Evolutionary conservation across 2,329 filamentous ascomycete genomes (phyloP).

Genomic region (Trichoderma citrinoviride): DNA sequence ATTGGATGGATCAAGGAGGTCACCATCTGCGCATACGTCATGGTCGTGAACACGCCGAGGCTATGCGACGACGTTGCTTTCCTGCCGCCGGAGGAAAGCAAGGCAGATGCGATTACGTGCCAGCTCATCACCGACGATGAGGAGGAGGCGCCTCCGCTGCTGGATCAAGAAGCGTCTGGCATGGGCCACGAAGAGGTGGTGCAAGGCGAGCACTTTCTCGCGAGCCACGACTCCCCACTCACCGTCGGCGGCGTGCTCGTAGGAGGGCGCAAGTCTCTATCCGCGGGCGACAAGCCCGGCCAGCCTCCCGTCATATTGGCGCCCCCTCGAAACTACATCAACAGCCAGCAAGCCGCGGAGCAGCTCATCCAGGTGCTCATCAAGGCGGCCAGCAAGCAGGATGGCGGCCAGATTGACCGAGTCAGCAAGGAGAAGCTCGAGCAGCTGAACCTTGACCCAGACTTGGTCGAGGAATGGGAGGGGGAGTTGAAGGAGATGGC

Average conservation of each 20-base stretch:
- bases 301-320: conserved; percentile 46
- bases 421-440: conserved; percentile 66
- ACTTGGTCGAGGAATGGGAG: conserved; percentile 66
- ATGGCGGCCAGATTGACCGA: conserved; percentile 60
- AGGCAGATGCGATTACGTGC: conserved; percentile 74
- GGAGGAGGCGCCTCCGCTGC: conserved; percentile 32
- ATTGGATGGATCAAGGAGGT: conserved; percentile 94
- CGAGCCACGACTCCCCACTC: conserved; percentile 23
- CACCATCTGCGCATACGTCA: conserved; percentile 85
- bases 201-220: conserved; percentile 9
- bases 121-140: conserved; percentile 58
- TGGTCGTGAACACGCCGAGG: conserved; percentile 87
- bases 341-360: conserved; percentile 7
- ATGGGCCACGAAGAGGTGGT: conserved; percentile 29
- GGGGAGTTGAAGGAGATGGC: conserved; percentile 56
- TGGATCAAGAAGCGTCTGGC: conserved; percentile 37
- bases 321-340: conserved; percentile 41
- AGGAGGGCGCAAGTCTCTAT: conserved; percentile 50
- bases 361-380: conserved; percentile 44
- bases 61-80: conserved; percentile 88
- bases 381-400: conserved; percentile 46
- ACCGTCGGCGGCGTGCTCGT: conserved; percentile 55
- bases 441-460: conserved; percentile 62
- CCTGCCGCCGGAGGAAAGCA: conserved; percentile 72
- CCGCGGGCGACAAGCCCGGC: conserved; percentile 46